Evolutionary conservation across 192 early-diverging fungal species (phyloP), one percentile per base, ranked within the genome.

Genomic region (Spizellomyces punctatus): DNA sequence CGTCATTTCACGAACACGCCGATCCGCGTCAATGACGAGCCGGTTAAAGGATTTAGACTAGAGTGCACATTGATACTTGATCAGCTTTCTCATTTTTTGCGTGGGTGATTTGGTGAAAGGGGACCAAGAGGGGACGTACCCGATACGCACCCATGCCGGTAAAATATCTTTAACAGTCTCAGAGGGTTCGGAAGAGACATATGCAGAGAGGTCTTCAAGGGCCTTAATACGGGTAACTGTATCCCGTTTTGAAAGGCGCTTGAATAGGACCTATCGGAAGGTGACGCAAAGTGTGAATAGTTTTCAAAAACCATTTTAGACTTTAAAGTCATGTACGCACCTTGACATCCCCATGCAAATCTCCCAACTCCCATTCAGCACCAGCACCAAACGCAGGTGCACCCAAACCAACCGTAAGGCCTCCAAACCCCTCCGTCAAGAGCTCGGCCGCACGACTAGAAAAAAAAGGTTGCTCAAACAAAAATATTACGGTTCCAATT

Each of bases 191-290:
- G 74, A 50, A n/a, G 19, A 44, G 5, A 66, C 10, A 76, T 95
- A 94, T 10, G 69, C 72, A 52, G 83, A 79, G 16, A 98, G 73
- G 67, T 97, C 95, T 50, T 93, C 92, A 43, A 95, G 77, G 6
- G 95, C 96, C 36, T 93, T 94, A 36, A 91, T 76, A 76, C 91
- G 92, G 57, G 96, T 99, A 41, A 82, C 89, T 7, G 93, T 78
- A 71, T 99, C 96, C 57, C 89, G 88, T 74, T 99, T 99, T 17
- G 86, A 79, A 41, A 97, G 83, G 64, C 89, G 89, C 73, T 95
- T 95, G 41, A 99, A 72, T 54, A 96, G 87, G 54, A 94, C 83
- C 21, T 87, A 76, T 14, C 45, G 60, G n/a, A 14, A 61, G 41
- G 54, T 49, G 42, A 46, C 67, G 4, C 44, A 57, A 5, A 63